phyloP scores from a whole-genome alignment of 2,329 filamentous ascomycete species.

The Colletotrichum incanum region DNA sequence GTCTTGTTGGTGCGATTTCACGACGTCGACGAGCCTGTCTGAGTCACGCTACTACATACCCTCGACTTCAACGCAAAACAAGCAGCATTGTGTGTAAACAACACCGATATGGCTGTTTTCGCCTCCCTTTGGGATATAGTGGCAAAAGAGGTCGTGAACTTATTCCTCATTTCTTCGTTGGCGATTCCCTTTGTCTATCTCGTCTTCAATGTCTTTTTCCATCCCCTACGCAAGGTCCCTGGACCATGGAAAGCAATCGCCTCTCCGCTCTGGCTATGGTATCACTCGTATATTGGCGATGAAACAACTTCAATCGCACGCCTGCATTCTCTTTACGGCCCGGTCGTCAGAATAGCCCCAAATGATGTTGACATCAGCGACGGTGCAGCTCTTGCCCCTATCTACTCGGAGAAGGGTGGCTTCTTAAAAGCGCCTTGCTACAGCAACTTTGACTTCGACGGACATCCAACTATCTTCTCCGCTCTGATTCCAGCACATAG shows the following conservation, averaged over 20 bases:
- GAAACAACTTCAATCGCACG: neutral
- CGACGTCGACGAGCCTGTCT: neutral
- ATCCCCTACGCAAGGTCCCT: conserved; percentile 1
- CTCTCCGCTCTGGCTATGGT: conserved; percentile 14
- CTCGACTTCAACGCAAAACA: neutral
- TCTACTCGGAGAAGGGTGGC: conserved; percentile 16
- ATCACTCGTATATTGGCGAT: conserved; percentile 7
- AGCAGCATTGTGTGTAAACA: neutral
- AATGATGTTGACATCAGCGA: conserved; percentile 15
- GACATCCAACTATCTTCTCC: conserved; percentile 10
- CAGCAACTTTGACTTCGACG: conserved; percentile 17
- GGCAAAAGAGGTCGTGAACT: neutral
- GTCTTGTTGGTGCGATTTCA: neutral
- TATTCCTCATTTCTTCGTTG: neutral
- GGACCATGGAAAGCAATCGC: neutral
- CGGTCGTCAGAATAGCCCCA: conserved; percentile 4
- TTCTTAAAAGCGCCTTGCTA: conserved; percentile 11
- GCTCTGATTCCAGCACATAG: neutral
- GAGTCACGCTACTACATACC: neutral
- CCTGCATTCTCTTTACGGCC: neutral
- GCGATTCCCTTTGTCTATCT: neutral
- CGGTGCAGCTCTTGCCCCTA: neutral
- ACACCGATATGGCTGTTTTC: neutral
- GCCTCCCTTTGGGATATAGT: neutral
- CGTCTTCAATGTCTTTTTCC: neutral